These are phyloP conservation scores for Lignosus rhinocerotis DNA, from an alignment of 1,284 basidiomycete species.

Conservation along the genomic window DNA sequence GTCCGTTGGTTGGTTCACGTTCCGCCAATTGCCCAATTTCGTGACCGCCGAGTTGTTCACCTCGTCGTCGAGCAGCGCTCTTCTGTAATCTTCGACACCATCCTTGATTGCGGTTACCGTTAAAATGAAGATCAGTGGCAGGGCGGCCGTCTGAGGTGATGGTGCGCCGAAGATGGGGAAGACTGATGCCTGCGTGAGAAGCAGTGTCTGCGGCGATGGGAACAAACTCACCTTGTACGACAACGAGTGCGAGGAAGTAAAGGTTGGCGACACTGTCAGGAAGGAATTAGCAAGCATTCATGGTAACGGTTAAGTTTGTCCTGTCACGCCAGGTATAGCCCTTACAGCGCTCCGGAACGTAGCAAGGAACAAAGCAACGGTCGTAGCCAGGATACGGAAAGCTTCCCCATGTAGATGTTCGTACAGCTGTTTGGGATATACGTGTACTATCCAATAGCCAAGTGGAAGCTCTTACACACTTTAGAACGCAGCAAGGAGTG, in stretches of 20 bases:
- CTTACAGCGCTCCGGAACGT: too few species aligned
- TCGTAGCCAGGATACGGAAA: too few species aligned
- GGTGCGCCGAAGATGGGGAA: slow-evolving; percentile 92
- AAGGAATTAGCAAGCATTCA: background rate
- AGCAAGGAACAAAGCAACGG: too few species aligned
- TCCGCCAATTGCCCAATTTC: slow-evolving; percentile 84
- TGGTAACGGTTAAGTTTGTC: background rate
- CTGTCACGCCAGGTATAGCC: too few species aligned
- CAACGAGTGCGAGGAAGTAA: slow-evolving; percentile 85
- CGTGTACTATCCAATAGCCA: too few species aligned
- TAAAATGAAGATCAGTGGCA: slow-evolving; percentile 89
- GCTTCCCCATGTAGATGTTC: too few species aligned
- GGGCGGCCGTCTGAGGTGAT: slow-evolving; percentile 79
- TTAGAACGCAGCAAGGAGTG: too few species aligned
- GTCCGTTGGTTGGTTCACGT: slow-evolving; percentile 86
- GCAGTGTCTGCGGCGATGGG: background rate
- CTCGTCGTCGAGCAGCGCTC: slow-evolving; percentile 84
- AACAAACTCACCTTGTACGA: slow-evolving; percentile 67
- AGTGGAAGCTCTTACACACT: too few species aligned
- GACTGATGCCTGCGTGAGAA: slow-evolving; percentile 45
- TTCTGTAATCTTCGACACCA: slow-evolving; percentile 91
- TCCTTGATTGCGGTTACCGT: slow-evolving; percentile 93
- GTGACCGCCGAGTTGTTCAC: slow-evolving; percentile 91
- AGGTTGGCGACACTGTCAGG: slow-evolving; percentile 80
- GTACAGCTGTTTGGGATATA: too few species aligned